Conservation (phyloP, 345 rosid genomes). For the Euclidium syriacum region DNA sequence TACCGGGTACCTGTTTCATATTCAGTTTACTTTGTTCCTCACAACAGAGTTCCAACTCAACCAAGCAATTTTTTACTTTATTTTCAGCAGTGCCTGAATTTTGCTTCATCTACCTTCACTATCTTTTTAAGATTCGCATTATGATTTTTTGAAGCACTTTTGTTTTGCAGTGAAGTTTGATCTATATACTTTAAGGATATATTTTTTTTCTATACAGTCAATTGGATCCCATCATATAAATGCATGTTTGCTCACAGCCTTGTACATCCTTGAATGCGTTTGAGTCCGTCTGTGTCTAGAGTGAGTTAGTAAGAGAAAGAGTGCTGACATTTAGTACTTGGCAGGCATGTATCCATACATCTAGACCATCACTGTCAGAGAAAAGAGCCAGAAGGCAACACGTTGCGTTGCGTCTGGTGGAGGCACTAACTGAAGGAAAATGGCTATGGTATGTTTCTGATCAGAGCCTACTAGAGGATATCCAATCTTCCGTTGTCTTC, state of each 20-base stretch:
- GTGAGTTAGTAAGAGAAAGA: conserved; percentile 8
- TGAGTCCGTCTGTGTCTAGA: not conserved
- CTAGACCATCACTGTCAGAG: conserved; percentile 42
- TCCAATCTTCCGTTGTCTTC: not conserved
- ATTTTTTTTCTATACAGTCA: not conserved
- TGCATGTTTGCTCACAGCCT: conserved; percentile 10
- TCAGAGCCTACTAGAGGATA: not conserved
- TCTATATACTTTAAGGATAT: not conserved
- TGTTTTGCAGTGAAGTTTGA: conserved; percentile 1
- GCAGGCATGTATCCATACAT: conserved; percentile 54
- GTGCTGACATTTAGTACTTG: conserved; percentile 15
- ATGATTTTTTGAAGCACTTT: conserved; percentile 8
- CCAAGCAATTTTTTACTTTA: not conserved
- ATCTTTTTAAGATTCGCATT: not conserved
- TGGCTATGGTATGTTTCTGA: conserved; percentile 73
- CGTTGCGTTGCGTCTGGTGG: conserved; percentile 52
- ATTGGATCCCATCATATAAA: conserved; percentile 3
- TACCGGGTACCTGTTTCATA: conserved; percentile 48
- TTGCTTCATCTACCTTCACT: conserved; percentile 1
- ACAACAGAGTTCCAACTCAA: conserved; percentile 1
- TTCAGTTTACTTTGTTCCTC: conserved; percentile 2
- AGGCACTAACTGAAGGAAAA: conserved; percentile 72
- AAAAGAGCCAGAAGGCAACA: conserved; percentile 71
- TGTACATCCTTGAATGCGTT: conserved; percentile 2
- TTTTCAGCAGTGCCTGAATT: conserved; percentile 16